A percentile compares a stretch with the other conserved stretches of the same genome.
phyloP scores from a whole-genome alignment of 345 rosid species.

The Geranium brycei region DNA sequence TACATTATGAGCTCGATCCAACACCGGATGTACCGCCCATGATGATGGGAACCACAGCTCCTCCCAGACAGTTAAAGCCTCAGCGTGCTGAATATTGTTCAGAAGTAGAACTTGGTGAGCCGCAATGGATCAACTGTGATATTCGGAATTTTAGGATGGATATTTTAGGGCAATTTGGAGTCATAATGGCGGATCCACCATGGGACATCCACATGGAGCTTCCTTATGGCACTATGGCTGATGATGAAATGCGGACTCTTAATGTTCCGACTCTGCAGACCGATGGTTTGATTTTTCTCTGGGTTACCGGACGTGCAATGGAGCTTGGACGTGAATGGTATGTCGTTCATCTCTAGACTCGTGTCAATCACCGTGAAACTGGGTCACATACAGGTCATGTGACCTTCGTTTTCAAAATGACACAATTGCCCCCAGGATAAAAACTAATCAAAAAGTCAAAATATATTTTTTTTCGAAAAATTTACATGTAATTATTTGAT shows the following conservation, averaged over 20 bases:
- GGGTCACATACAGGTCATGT: no score
- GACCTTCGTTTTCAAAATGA: no score
- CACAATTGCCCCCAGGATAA: no score
- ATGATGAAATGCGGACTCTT: constrained; percentile 96
- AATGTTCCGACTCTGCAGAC: constrained; percentile 98
- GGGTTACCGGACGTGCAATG: constrained; percentile 99
- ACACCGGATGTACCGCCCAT: constrained; percentile 56
- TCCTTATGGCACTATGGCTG: constrained; percentile 99
- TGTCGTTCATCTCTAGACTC: not conserved
- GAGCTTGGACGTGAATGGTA: constrained; percentile 99
- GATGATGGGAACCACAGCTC: constrained; percentile 28
- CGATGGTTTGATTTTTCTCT: constrained; percentile 90
- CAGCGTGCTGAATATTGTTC: constrained; percentile 95
- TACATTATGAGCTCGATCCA: constrained; percentile 92
- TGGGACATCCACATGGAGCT: constrained; percentile 99
- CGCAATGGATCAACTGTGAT: constrained; percentile 95
- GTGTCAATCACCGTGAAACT: no score
- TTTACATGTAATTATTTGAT: not conserved
- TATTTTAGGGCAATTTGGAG: constrained; percentile 90
- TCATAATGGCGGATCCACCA: constrained; percentile 99
- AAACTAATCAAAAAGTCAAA: no score
- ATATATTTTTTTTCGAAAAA: no score
- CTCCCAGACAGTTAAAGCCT: constrained; percentile 70
- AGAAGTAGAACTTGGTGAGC: constrained; percentile 90
- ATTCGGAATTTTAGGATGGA: constrained; percentile 88